Evolutionary conservation across 352 stramenopile species (phyloP).

Genomic region (Pythium insidiosum): DNA sequence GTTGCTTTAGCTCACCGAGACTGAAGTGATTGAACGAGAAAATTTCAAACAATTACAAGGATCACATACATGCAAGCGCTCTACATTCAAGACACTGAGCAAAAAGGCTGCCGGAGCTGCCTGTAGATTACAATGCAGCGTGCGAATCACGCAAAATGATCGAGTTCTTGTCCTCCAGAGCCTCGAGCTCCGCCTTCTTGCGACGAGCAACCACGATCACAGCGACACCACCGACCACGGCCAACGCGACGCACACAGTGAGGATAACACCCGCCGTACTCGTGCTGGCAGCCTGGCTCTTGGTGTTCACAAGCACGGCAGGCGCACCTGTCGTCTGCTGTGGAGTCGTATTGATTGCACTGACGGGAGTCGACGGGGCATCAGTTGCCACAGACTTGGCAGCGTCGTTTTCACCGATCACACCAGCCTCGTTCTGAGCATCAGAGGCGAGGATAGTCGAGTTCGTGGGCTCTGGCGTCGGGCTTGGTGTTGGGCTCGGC

Average conservation of each 20-base stretch:
- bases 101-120: too few relatives aligned
- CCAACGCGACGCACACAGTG: slow-evolving; percentile 8
- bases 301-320: slow-evolving; percentile 11
- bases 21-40: too few relatives aligned
- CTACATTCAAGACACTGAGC: too few relatives aligned
- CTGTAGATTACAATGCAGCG: slow-evolving; percentile 17
- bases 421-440: not conserved
- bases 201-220: slow-evolving; percentile 23
- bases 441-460: slow-evolving; percentile 1
- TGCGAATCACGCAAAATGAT: slow-evolving; percentile 10
- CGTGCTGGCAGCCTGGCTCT: slow-evolving; percentile 4
- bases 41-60: too few relatives aligned
- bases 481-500: not conserved
- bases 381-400: not conserved
- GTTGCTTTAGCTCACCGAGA: too few relatives aligned
- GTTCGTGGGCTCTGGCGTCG: slow-evolving; percentile 4
- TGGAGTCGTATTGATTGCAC: too few relatives aligned
- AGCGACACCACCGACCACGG: slow-evolving; percentile 7
- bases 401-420: slow-evolving; percentile 1
- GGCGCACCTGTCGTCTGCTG: too few relatives aligned
- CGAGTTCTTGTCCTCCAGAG: slow-evolving; percentile 19
- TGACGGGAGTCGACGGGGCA: too few relatives aligned
- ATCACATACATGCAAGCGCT: too few relatives aligned
- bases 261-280: not conserved
- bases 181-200: slow-evolving; percentile 24